Base-by-base conservation (phyloP, 176 grass and related monocot species). In the Bromus sterilis region DNA sequence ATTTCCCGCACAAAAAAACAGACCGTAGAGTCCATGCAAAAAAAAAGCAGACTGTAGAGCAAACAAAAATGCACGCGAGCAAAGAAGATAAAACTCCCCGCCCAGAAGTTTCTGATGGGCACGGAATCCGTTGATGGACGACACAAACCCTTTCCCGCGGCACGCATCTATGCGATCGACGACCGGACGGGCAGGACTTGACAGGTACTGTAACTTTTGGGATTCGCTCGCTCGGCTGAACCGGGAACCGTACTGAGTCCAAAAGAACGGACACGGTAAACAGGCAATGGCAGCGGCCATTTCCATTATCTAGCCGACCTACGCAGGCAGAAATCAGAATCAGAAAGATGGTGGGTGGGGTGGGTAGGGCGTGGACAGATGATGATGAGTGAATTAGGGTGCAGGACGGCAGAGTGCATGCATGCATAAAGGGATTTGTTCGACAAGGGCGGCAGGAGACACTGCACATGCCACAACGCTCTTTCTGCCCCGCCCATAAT, bases 401-500 rank as follows among this genome's bases (percentile, higher is more conserved):
- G 21, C 64, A 63, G 80, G 78, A 44, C 48, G 81, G 67, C 35
- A 81, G 48, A 67, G 32, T 34, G 74, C 80, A 72, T 87, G 66
- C 42, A 44, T 35, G 49, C 34, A 10, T 37, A 48, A 51, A 71
- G 21, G 31, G 9, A 13, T 55, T 56, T 66, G 39, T 21, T 69
- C 75, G 48, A 80, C 69, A 60, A 58, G 61, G 82, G 13, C 20
- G 35, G 31, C 24, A 43, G 26, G 28, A 66, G 82, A 77, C 87
- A 71, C 55, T 83, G 77, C 87, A 85, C 82, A 81, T 76, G 82
- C 31, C 3, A 11, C 73, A 9, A 53, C 41, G 24, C 70, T 56
- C 74, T 76, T 51, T 89, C 82, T 85, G 64, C 59, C 74, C 9
- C 8, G 75, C 82, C 87, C 77, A 63, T 89, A 62, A 63, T 29